Conservation (phyloP, 1,139 yeast genomes). For the Yamadazyma pseudoaaseri region DNA sequence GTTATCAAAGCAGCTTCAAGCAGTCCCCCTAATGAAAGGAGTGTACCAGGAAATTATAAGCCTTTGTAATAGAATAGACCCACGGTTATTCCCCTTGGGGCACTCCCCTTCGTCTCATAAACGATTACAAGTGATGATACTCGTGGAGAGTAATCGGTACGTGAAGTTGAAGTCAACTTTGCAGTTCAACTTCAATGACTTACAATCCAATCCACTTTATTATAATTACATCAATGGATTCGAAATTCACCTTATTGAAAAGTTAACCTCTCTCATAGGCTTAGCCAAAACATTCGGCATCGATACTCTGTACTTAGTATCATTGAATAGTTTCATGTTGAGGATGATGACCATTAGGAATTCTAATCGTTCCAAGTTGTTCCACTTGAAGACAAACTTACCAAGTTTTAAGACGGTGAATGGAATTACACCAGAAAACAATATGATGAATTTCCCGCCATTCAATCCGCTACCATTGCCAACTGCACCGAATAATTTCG, state of each 20-base stretch:
- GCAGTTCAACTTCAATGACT: conserved; percentile 6
- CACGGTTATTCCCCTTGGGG: conserved; percentile 10
- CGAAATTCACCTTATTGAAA: conserved; percentile 10
- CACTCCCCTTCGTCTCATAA: conserved; percentile 11
- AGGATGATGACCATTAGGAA: conserved; percentile 14
- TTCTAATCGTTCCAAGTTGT: conserved; percentile 13
- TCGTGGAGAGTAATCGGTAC: conserved; percentile 12
- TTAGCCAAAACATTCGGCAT: conserved; percentile 10
- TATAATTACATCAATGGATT: conserved; percentile 22
- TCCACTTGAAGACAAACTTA: conserved; percentile 14
- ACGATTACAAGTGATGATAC: conserved; percentile 13
- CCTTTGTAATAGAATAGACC: conserved; percentile 9
- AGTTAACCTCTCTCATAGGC: conserved; percentile 13
- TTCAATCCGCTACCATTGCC: conserved; percentile 24
- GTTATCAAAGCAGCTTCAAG: conserved; percentile 10
- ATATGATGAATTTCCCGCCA: conserved; percentile 28
- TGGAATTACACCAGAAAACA: conserved; percentile 22
- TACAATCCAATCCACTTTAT: conserved; percentile 16
- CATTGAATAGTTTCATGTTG: conserved; percentile 14
- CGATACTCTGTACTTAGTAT: conserved; percentile 16
- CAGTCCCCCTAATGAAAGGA: conserved; percentile 19
- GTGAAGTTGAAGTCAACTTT: conserved; percentile 4
- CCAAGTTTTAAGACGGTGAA: conserved; percentile 14
- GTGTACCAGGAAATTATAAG: conserved; percentile 19
- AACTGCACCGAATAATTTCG: conserved; percentile 13